Base-by-base conservation (phyloP, 257 asterid genomes). In the Euphrasia confusa region DNA sequence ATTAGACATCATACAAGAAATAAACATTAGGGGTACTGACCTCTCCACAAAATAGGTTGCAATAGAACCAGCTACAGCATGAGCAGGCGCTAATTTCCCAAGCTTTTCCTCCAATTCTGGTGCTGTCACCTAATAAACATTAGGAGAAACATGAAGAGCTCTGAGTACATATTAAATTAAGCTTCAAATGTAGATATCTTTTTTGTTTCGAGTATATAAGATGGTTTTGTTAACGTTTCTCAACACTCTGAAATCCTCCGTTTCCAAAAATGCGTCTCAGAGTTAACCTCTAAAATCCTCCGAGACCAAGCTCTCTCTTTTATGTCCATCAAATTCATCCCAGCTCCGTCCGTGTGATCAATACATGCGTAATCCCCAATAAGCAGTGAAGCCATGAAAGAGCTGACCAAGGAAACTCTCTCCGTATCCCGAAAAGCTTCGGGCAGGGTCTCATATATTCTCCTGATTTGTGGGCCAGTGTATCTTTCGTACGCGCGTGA, bases 341-440 rank as follows among this genome's bases (percentile, higher is more conserved):
- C 99, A 0, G 99, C 99, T 42, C 96, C 99, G 76, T 92, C 97
- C 18, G 97, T 89, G 15, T 89, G 94, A 86, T 92, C 97, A 47
- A 89, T 92, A 67, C 80, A 72, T 35, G 97, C 97, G 72, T 89
- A 89, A 12, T 72, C 73, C 70, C 96, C 97, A 15, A 66, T 77
- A 52, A 92, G 85, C 58, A 92, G 65, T 12, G 99, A 92, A n/a
- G 99, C 96, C 96, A 89, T 81, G 72, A 92, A 89, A 8, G 99
- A 89, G 78, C 96, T 89, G 64, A 92, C 94, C 13, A 92, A 72
- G 2, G 99, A 92, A 63, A 92, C 83, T 57, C 97, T 89, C 76
- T 89, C 99, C 0, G 99, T 92, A 54, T 68, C 67, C 42, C 63
- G 2, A 68, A 86, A 92, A 61, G 83, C 90, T 21, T 84, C 91